A percentile compares a stretch with the other conserved stretches of the same genome.
These are phyloP conservation scores for Syncephalis plumigaleata DNA, from an alignment of 371 early-diverging fungal species.

Conservation along the genomic window DNA sequence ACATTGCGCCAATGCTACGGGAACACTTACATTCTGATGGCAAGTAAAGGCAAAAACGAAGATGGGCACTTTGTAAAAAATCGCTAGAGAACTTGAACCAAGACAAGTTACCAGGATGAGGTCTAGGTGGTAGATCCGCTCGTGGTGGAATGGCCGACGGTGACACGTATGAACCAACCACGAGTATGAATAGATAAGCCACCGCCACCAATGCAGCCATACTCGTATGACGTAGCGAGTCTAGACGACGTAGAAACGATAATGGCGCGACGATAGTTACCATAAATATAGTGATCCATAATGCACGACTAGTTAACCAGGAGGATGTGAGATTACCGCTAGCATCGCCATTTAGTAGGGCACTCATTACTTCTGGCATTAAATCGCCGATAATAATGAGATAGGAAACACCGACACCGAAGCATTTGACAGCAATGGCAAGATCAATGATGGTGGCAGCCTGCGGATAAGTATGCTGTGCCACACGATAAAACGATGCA, in stretches of 20 bases:
- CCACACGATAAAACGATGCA: constrained; percentile 78
- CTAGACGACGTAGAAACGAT: constrained; percentile 67
- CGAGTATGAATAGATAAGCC: constrained; percentile 72
- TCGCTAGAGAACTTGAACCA: constrained; percentile 30
- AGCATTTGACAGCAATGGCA: constrained; percentile 98
- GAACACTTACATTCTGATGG: constrained; percentile 78
- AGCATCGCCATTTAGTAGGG: constrained; percentile 7
- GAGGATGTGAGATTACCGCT: no score
- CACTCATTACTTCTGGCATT: constrained; percentile 55
- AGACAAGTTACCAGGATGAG: constrained; percentile 21
- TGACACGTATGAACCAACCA: constrained; percentile 57
- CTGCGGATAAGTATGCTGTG: constrained; percentile 80
- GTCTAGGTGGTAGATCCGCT: constrained; percentile 12
- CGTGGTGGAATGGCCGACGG: constrained; percentile 25
- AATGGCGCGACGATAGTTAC: constrained; percentile 47
- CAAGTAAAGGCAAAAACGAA: constrained; percentile 98
- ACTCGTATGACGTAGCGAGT: constrained; percentile 91
- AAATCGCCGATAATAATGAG: constrained; percentile 93
- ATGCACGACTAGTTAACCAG: constrained; percentile 33
- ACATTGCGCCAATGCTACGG: not conserved
- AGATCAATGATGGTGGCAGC: constrained; percentile 84
- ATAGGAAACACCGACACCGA: constrained; percentile 98
- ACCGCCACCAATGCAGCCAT: constrained; percentile 81
- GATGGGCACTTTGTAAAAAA: constrained; percentile 82
- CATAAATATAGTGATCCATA: constrained; percentile 80